These are phyloP conservation scores for Cyclotella cryptica DNA, from an alignment of 108 stramenopile genomes.

Conservation along the genomic window DNA sequence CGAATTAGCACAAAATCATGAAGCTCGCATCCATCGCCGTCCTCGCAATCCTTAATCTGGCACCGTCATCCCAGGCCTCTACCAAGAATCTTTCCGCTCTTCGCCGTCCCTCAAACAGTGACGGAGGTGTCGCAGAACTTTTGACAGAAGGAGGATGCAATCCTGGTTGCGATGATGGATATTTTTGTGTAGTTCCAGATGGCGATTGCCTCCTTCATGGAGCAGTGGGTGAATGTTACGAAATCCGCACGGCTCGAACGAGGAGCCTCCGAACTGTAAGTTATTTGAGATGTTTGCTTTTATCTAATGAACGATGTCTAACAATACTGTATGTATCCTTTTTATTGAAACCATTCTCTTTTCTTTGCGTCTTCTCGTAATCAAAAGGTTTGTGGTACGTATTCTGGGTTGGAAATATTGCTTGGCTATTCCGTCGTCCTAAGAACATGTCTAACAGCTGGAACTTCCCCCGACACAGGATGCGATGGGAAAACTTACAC, in stretches of 20 bases:
- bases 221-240: background rate
- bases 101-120: too few relatives aligned
- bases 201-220: background rate
- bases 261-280: background rate
- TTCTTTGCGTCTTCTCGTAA: background rate
- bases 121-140: background rate
- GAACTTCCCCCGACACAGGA: background rate
- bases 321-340: too few relatives aligned
- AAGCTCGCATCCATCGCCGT: too few relatives aligned
- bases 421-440: too few relatives aligned
- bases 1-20: too few relatives aligned
- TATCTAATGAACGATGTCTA: too few relatives aligned
- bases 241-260: constrained; percentile 3
- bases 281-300: background rate
- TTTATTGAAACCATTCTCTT: too few relatives aligned
- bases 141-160: background rate
- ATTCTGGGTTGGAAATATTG: too few relatives aligned
- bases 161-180: background rate
- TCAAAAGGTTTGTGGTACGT: constrained; percentile 3
- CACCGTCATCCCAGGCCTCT: too few relatives aligned
- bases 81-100: too few relatives aligned
- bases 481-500: constrained; percentile 4
- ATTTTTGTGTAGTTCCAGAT: constrained; percentile 1
- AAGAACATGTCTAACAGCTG: too few relatives aligned
- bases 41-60: too few relatives aligned